These are phyloP conservation scores for Blastobotrys elegans DNA, from an alignment of 1,139 yeast genomes.

Conservation along the genomic window DNA sequence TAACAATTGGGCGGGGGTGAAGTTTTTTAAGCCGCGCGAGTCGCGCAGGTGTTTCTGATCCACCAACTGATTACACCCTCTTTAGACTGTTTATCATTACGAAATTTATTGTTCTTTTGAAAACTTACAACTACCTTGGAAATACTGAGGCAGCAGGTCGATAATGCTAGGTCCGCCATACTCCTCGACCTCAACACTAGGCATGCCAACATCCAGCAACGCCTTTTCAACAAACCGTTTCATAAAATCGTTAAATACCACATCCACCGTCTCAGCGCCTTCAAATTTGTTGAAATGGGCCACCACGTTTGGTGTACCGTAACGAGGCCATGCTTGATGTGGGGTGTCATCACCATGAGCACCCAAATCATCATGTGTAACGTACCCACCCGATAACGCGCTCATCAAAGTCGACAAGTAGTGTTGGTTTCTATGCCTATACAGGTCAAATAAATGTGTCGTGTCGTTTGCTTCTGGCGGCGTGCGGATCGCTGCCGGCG, in stretches of 20 bases:
- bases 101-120: no score
- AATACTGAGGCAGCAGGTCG: conserved; percentile 36
- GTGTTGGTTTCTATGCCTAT: neutral
- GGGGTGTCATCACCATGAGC: conserved; percentile 82
- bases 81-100: no score
- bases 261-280: conserved; percentile 46
- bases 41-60: no score
- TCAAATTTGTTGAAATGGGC: conserved; percentile 40
- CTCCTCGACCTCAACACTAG: conserved; percentile 25
- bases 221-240: conserved; percentile 60
- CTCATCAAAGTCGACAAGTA: neutral
- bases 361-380: conserved; percentile 80
- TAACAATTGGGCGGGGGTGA: no score
- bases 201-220: conserved; percentile 31
- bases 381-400: conserved; percentile 53
- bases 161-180: conserved; percentile 53
- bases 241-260: conserved; percentile 75
- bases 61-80: no score
- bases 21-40: no score
- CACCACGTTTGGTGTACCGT: conserved; percentile 71
- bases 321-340: conserved; percentile 58
- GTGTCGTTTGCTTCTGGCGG: neutral
- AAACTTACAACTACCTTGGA: conserved; percentile 10
- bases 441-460: neutral
- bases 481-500: conserved; percentile 11